These are phyloP conservation scores for Aspergillus vadensis DNA, from an alignment of 2,329 filamentous ascomycete genomes.

Conservation along the genomic window DNA sequence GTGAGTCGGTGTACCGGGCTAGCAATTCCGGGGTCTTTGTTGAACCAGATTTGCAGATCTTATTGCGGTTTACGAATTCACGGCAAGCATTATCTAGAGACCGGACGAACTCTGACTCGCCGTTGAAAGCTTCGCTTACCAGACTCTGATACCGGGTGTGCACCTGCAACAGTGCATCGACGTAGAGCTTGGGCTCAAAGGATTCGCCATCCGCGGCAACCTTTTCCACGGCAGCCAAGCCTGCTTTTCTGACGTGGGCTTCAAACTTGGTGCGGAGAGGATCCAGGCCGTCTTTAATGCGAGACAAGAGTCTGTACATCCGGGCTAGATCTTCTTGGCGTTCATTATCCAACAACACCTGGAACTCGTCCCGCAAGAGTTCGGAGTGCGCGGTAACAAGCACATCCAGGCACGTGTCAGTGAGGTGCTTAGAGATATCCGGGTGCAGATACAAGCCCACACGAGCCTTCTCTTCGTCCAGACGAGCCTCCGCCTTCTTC, in stretches of 20 bases:
- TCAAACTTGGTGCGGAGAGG: slow-evolving; percentile 87
- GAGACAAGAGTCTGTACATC: slow-evolving; percentile 89
- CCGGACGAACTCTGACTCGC: slow-evolving; percentile 94
- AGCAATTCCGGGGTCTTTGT: slow-evolving; percentile 93
- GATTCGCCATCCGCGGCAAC: slow-evolving; percentile 84
- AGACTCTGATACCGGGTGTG: slow-evolving; percentile 90
- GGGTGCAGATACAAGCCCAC: slow-evolving; percentile 88
- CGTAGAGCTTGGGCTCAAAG: slow-evolving; percentile 94
- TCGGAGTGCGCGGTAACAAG: slow-evolving; percentile 85
- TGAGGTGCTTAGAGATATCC: slow-evolving; percentile 82
- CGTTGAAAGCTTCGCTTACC: slow-evolving; percentile 88
- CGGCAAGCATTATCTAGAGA: slow-evolving; percentile 95
- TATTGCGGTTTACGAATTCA: slow-evolving; percentile 97
- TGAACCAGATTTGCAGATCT: slow-evolving; percentile 89
- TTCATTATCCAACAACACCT: slow-evolving; percentile 88
- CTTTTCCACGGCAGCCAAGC: slow-evolving; percentile 85
- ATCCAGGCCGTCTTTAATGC: slow-evolving; percentile 88
- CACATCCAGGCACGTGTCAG: slow-evolving; percentile 83
- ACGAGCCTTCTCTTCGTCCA: slow-evolving; percentile 91
- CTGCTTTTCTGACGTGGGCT: slow-evolving; percentile 86
- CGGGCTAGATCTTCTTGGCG: slow-evolving; percentile 92
- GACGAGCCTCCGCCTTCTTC: slow-evolving; percentile 93
- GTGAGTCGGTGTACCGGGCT: slow-evolving; percentile 90
- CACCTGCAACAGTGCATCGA: slow-evolving; percentile 90
- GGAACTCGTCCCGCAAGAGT: slow-evolving; percentile 93